These are phyloP conservation scores for Trichothecium roseum DNA, from an alignment of 2,329 filamentous ascomycete species.

Conservation along the genomic window DNA sequence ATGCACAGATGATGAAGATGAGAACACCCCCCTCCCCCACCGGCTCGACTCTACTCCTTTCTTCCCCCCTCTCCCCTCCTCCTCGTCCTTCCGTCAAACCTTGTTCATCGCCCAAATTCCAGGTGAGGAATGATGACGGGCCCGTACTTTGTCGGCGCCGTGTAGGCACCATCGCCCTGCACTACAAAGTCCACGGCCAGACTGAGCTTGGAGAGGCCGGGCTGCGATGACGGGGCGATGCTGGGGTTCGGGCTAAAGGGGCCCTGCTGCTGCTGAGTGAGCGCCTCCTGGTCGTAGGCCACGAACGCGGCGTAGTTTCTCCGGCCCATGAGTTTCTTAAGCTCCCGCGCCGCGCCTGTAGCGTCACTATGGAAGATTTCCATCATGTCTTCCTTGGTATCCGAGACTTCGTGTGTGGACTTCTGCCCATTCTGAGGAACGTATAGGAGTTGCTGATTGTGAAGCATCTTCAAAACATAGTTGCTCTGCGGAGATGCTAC, in stretches of 20 bases:
- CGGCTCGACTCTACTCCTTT: too few species aligned
- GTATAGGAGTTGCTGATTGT: conserved; percentile 88
- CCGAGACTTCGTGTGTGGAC: conserved; percentile 62
- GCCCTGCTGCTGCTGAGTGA: conserved; percentile 27
- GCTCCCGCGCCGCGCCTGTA: conserved; percentile 68
- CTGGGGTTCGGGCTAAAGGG: conserved; percentile 27
- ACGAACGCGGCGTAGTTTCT: conserved; percentile 89
- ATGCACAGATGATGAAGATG: too few species aligned
- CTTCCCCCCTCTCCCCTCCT: too few species aligned
- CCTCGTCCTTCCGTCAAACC: too few species aligned
- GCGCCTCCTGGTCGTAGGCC: conserved; percentile 82
- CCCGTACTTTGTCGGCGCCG: conserved; percentile 84
- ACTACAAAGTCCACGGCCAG: conserved; percentile 95
- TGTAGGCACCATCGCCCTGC: conserved; percentile 77
- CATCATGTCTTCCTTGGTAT: conserved; percentile 99
- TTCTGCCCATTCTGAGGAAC: conserved; percentile 78
- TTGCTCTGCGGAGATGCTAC: conserved; percentile 77
- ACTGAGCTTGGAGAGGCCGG: conserved; percentile 58
- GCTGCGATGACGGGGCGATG: conserved; percentile 20
- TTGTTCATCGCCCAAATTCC: conserved; percentile 55
- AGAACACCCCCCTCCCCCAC: too few species aligned
- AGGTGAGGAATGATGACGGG: conserved; percentile 88
- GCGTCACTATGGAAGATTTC: conserved; percentile 97
- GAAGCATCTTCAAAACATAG: conserved; percentile 89
- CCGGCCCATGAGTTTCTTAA: conserved; percentile 86